Evolutionary conservation across 345 rosid genomes (phyloP), one percentile per base, ranked within the genome.

Genomic region (Eucalyptus regnans): DNA sequence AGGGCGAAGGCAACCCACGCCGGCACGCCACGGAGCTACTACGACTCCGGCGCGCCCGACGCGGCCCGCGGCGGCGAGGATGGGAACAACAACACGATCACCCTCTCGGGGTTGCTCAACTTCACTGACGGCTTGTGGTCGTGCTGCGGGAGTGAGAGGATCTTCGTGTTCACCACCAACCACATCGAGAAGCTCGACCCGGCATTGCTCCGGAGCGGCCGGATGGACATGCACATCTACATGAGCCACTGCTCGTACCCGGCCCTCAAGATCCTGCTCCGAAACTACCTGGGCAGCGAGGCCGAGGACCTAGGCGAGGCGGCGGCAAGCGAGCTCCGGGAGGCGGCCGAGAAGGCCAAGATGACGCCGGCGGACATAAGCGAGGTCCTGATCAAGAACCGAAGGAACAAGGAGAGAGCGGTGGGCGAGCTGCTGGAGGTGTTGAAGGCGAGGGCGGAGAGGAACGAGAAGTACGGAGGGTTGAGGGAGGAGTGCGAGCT

Each of bases 11-110:
- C 12, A 25, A 10, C 64, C 64, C 14, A 58, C 0, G n/a, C 64
- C 2, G 1, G 1, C 14, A 1, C n/a, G 6, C 14, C 14, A 0
- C n/a, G 1, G n/a, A 25, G 14, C n/a, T 4, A 25, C 64, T 1
- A 58, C 14, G 64, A 25, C 64, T 3, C 64, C 7, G 3, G 64
- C 6, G 7, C 6, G 7, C 2, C 64, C 1, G 14, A 23, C 64
- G 1, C 64, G 3, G 62, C 13, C 12, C 13, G 13, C 14, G 1
- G n/a, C n/a, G 3, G 14, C 3, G n/a, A 25, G 64, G 29, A 58
- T 3, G n/a, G 64, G 64, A 58, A 58, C 14, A 10, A 25, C 62
- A 23, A 22, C 64, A 25, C 64, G 7, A 25, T 58, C n/a, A 25
- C n/a, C n/a, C 6, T 58, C 14, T 25, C 6, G 29, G 62, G 29